These are phyloP conservation scores for Russula sp. DNA, from an alignment of 768 basidiomycete genomes.

Conservation along the genomic window DNA sequence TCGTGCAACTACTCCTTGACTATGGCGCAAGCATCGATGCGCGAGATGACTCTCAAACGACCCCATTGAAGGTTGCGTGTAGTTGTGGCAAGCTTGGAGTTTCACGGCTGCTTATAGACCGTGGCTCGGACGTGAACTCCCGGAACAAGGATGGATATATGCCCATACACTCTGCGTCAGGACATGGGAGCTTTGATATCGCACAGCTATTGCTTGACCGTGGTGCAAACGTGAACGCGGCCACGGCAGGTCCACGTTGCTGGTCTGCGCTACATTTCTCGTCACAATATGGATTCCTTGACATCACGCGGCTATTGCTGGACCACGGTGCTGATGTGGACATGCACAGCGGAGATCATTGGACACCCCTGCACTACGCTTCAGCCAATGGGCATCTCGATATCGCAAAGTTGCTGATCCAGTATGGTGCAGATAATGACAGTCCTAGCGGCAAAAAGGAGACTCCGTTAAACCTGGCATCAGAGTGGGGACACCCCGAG, in stretches of 20 bases:
- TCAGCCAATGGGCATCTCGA: neutral
- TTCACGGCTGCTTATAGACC: neutral
- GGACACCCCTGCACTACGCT: neutral
- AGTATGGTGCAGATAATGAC: neutral
- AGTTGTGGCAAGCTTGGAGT: neutral
- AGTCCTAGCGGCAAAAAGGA: neutral
- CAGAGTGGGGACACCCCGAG: neutral
- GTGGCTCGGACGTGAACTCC: neutral
- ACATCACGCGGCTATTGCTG: neutral
- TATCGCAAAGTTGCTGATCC: neutral
- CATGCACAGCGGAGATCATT: neutral
- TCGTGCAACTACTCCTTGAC: neutral
- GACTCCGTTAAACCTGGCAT: neutral
- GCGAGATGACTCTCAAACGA: neutral
- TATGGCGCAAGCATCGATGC: neutral
- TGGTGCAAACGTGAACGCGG: neutral
- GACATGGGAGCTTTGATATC: too few relatives aligned
- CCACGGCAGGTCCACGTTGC: neutral
- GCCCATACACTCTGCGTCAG: too few relatives aligned
- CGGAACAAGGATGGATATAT: neutral
- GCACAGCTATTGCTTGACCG: neutral
- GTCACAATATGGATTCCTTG: neutral
- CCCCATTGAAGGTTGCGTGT: neutral
- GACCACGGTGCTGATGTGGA: neutral
- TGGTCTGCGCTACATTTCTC: neutral